These are phyloP conservation scores for Esteya vermicola DNA, from an alignment of 2,329 filamentous ascomycete genomes.

Conservation along the genomic window DNA sequence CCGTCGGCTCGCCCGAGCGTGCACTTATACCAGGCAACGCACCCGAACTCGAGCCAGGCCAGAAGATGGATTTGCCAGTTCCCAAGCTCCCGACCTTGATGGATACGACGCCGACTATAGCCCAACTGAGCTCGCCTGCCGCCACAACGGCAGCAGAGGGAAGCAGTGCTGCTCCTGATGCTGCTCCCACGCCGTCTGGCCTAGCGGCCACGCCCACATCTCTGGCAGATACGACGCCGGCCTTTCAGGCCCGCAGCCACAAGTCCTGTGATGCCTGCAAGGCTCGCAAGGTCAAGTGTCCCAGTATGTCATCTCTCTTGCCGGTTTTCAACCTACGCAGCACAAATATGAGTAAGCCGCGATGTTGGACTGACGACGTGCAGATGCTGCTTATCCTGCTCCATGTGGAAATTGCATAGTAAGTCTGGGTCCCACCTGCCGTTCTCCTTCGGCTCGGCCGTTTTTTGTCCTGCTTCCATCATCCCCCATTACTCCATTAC, in stretches of 20 bases:
- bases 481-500: not conserved
- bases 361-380: too few species aligned
- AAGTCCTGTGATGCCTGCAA: conserved; percentile 25
- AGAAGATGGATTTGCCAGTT: too few species aligned
- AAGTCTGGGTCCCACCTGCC: not conserved
- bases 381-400: conserved; percentile 7
- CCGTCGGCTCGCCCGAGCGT: not conserved
- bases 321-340: too few species aligned
- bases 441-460: too few species aligned
- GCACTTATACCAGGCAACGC: too few species aligned
- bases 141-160: too few species aligned
- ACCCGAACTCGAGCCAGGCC: too few species aligned
- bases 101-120: too few species aligned
- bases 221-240: not conserved
- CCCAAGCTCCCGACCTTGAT: too few species aligned
- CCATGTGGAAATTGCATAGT: conserved; percentile 8
- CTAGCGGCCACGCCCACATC: not conserved
- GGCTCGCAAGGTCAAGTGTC: conserved; percentile 24
- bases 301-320: conserved; percentile 14
- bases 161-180: not conserved
- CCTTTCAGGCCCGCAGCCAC: conserved; percentile 7
- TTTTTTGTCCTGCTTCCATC: too few species aligned
- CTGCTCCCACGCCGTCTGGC: not conserved
- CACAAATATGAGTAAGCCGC: too few species aligned
- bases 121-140: too few species aligned